Conservation (phyloP, 1,284 basidiomycete genomes). For the Fomitopsis schrenkii region DNA sequence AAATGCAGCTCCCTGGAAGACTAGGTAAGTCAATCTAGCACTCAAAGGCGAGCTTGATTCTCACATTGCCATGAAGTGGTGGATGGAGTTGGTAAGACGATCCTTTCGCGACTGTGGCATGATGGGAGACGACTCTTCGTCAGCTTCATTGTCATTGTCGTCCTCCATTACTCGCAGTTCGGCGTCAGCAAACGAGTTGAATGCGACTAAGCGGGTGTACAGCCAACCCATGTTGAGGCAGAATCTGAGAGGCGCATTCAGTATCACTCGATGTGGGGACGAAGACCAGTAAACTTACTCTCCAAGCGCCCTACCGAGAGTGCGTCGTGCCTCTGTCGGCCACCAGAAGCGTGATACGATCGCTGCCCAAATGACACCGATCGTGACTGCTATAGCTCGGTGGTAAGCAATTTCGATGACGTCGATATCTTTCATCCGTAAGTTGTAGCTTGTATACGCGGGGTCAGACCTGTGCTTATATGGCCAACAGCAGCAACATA, state of each 20-base stretch:
- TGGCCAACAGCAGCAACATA: slow-evolving; percentile 32
- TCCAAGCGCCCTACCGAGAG: slow-evolving; percentile 80
- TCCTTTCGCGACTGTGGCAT: slow-evolving; percentile 34
- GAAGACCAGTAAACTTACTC: slow-evolving; percentile 53
- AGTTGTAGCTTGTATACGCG: slow-evolving; percentile 66
- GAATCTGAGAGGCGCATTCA: slow-evolving; percentile 44
- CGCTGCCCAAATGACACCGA: slow-evolving; percentile 87
- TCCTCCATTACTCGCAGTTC: slow-evolving; percentile 14
- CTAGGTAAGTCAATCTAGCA: not conserved
- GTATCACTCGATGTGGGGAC: not conserved
- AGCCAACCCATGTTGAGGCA: slow-evolving; percentile 83
- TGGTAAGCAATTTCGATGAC: slow-evolving; percentile 73
- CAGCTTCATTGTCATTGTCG: slow-evolving; percentile 24
- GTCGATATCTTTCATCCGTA: slow-evolving; percentile 65
- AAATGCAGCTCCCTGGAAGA: slow-evolving; percentile 83
- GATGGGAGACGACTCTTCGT: slow-evolving; percentile 34
- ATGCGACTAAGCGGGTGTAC: slow-evolving; percentile 75
- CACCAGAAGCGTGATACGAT: slow-evolving; percentile 90
- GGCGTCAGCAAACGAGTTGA: slow-evolving; percentile 55
- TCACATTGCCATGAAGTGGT: slow-evolving; percentile 89
- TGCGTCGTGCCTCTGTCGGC: slow-evolving; percentile 90
- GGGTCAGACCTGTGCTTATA: not conserved
- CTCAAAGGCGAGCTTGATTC: slow-evolving; percentile 17
- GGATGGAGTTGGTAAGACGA: slow-evolving; percentile 59
- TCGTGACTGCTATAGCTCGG: slow-evolving; percentile 79